These are phyloP conservation scores for Cyberlindnera bimundalis DNA, from an alignment of 805 yeast genomes.

Conservation along the genomic window DNA sequence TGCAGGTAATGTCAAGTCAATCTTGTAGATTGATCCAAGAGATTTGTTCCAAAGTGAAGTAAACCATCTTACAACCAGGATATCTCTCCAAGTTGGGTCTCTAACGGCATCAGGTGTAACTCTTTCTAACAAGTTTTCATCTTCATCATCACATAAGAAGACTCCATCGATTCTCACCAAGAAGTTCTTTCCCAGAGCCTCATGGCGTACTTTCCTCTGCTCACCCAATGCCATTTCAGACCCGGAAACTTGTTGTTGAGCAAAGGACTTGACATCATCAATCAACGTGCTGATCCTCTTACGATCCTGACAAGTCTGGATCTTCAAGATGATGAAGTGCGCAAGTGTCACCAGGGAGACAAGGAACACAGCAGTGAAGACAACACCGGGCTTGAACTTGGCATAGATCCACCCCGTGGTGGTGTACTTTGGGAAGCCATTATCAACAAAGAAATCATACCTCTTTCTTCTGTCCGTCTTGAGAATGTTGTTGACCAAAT, in stretches of 20 bases:
- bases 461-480: conserved; percentile 56
- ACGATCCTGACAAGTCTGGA: conserved; percentile 50
- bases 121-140: conserved; percentile 33
- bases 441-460: conserved; percentile 78
- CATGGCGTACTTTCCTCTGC: conserved; percentile 21
- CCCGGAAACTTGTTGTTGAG: conserved; percentile 55
- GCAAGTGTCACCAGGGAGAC: conserved; percentile 48
- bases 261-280: conserved; percentile 46
- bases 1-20: conserved; percentile 10
- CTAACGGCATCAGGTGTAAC: conserved; percentile 47
- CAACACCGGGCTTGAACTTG: conserved; percentile 63
- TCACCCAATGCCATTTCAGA: conserved; percentile 12
- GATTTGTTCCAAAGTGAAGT: conserved; percentile 40
- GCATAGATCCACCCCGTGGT: conserved; percentile 54
- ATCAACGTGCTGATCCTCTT: conserved; percentile 52
- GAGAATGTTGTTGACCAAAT: conserved; percentile 70
- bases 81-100: conserved; percentile 48
- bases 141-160: conserved; percentile 40
- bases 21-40: conserved; percentile 6
- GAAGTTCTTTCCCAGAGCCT: conserved; percentile 45
- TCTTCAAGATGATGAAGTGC: conserved; percentile 54
- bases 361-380: conserved; percentile 48
- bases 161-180: conserved; percentile 59
- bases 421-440: conserved; percentile 85
- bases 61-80: conserved; percentile 42